Conservation (phyloP, 305 asterid genomes). For the Fraxinus floribunda region DNA sequence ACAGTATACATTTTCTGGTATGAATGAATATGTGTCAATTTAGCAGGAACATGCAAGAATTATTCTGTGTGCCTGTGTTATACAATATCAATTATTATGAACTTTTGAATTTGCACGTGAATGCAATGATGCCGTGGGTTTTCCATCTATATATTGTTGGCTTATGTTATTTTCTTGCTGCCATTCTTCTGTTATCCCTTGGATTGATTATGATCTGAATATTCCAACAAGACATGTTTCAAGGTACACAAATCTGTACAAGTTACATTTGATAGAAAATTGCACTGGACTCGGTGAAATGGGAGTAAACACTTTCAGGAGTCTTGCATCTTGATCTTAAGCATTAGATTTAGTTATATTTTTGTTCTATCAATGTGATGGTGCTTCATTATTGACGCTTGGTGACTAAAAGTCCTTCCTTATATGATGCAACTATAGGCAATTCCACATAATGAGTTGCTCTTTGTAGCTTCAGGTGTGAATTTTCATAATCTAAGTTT, state of each 20-base stretch:
- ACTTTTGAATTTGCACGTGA: background rate
- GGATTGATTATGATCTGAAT: background rate
- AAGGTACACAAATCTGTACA: background rate
- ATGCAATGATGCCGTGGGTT: background rate
- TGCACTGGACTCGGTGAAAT: background rate
- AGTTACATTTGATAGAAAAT: background rate
- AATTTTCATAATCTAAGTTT: background rate
- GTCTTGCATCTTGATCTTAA: background rate
- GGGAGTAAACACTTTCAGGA: background rate
- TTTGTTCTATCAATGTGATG: background rate
- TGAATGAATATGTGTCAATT: background rate
- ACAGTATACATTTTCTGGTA: background rate
- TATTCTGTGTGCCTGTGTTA: background rate
- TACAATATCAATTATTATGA: background rate
- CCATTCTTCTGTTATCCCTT: background rate
- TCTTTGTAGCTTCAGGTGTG: background rate
- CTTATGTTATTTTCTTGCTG: background rate
- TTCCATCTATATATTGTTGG: background rate
- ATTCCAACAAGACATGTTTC: background rate
- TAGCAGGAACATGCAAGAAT: background rate
- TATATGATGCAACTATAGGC: background rate
- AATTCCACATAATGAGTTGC: background rate
- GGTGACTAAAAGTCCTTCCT: background rate
- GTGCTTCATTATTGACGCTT: background rate
- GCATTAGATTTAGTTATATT: background rate